Evolutionary conservation across 495 filamentous ascomycete species (phyloP).

Genomic region (Rusavskia elegans): DNA sequence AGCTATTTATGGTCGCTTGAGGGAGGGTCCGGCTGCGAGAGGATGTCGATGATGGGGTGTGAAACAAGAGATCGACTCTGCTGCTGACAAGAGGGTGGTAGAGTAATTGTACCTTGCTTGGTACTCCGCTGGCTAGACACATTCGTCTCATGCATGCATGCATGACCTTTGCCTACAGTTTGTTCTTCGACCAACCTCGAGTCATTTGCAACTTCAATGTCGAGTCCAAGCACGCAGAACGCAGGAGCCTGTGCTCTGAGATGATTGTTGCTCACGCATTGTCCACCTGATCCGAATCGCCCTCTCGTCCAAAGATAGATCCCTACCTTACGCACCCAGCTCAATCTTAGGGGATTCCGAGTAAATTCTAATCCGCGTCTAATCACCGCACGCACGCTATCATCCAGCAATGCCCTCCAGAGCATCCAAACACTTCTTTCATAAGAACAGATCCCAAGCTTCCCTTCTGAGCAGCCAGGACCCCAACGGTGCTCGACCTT

Average conservation of each 20-base stretch:
- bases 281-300: neutral
- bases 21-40: neutral
- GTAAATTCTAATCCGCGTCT: neutral
- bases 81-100: too few relatives aligned
- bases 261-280: neutral
- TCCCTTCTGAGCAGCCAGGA: neutral
- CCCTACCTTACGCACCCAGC: too few relatives aligned
- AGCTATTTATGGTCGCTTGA: neutral
- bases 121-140: neutral
- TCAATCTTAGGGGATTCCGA: too few relatives aligned
- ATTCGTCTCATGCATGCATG: neutral
- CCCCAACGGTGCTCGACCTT: neutral
- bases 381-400: neutral
- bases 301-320: neutral
- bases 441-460: conserved; percentile 3
- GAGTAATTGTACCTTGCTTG: too few relatives aligned
- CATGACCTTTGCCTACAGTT: neutral
- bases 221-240: too few relatives aligned
- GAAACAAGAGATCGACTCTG: too few relatives aligned
- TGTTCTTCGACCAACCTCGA: neutral
- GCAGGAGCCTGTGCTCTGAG: too few relatives aligned
- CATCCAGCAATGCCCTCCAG: conserved; percentile 3
- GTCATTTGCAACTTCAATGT: neutral
- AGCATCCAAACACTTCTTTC: conserved; percentile 2
- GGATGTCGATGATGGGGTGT: neutral